Percentiles rank a stretch among this genome's conserved stretches.
Conservation (phyloP, 345 rosid species). For the Gossypium thurberi region DNA sequence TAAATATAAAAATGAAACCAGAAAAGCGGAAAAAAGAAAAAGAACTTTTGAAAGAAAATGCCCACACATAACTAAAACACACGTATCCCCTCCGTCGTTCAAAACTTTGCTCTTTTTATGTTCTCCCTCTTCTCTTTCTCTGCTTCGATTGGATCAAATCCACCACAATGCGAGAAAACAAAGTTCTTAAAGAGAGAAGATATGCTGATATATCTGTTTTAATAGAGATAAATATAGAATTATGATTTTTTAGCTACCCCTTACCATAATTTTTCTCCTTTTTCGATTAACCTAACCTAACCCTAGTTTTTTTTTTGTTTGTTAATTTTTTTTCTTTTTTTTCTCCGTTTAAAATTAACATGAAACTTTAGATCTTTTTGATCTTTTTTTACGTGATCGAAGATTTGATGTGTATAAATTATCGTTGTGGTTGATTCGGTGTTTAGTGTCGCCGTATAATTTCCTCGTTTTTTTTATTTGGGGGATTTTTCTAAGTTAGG, state of each 20-base stretch:
- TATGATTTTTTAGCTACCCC: not conserved
- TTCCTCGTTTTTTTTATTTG: constrained; percentile 1
- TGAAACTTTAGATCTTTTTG: not conserved
- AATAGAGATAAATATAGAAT: not conserved
- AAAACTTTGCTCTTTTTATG: not conserved
- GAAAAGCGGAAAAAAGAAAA: not conserved
- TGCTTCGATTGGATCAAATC: not conserved
- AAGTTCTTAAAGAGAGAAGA: not conserved
- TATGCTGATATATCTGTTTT: not conserved
- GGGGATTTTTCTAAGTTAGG: constrained; percentile 1
- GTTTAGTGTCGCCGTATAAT: not conserved
- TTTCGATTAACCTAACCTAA: constrained; percentile 2
- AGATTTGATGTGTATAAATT: not conserved
- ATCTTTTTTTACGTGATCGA: constrained; percentile 1
- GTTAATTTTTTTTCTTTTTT: not conserved
- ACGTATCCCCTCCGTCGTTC: not conserved
- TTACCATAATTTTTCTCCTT: not conserved
- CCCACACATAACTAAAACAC: not conserved
- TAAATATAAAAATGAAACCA: not conserved
- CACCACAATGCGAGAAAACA: not conserved
- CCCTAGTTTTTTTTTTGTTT: not conserved
- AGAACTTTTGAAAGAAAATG: not conserved
- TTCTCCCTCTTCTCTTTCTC: not conserved
- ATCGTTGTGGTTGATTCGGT: constrained; percentile 6
- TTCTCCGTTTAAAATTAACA: not conserved